These are phyloP conservation scores for Aspergillus unguis DNA, from an alignment of 2,329 filamentous ascomycete species.

Conservation along the genomic window DNA sequence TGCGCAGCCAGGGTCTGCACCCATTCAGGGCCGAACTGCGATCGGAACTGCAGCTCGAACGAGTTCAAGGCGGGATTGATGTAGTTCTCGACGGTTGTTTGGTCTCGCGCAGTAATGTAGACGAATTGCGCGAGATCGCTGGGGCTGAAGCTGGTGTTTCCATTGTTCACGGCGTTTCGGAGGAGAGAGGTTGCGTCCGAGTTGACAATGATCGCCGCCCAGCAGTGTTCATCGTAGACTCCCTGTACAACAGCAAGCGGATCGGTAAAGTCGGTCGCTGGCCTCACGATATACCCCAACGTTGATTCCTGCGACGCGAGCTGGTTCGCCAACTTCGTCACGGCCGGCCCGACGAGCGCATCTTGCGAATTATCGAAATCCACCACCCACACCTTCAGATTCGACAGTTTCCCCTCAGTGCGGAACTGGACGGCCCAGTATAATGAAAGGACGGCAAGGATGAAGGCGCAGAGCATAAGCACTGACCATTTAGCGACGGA, in stretches of 20 bases:
- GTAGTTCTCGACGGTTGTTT: constrained; percentile 53
- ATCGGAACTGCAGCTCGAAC: constrained; percentile 48
- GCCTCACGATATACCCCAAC: constrained; percentile 52
- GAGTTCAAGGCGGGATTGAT: constrained; percentile 51
- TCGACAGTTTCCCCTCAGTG: constrained; percentile 48
- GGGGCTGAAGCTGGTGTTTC: constrained; percentile 60
- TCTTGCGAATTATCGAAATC: constrained; percentile 58
- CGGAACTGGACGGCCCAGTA: constrained; percentile 60
- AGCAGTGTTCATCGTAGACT: constrained; percentile 58
- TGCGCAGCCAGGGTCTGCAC: constrained; percentile 29
- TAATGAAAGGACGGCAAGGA: constrained; percentile 55
- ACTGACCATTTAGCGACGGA: constrained; percentile 13
- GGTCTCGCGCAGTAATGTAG: constrained; percentile 55
- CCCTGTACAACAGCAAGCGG: constrained; percentile 55
- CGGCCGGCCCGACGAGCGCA: constrained; percentile 56
- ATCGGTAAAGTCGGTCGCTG: constrained; percentile 54
- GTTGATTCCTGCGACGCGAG: not conserved
- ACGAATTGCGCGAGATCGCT: constrained; percentile 57
- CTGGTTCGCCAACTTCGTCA: constrained; percentile 42
- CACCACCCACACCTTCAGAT: constrained; percentile 57
- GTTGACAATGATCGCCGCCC: constrained; percentile 62
- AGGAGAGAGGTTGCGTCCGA: constrained; percentile 60
- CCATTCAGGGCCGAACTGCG: constrained; percentile 49
- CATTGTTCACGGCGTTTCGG: constrained; percentile 51
- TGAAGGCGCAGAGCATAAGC: constrained; percentile 52